Percentiles rank a stretch among this genome's conserved stretches.
Evolutionary conservation across 768 basidiomycete genomes (phyloP).

Genomic region (Lactarius evosmus): DNA sequence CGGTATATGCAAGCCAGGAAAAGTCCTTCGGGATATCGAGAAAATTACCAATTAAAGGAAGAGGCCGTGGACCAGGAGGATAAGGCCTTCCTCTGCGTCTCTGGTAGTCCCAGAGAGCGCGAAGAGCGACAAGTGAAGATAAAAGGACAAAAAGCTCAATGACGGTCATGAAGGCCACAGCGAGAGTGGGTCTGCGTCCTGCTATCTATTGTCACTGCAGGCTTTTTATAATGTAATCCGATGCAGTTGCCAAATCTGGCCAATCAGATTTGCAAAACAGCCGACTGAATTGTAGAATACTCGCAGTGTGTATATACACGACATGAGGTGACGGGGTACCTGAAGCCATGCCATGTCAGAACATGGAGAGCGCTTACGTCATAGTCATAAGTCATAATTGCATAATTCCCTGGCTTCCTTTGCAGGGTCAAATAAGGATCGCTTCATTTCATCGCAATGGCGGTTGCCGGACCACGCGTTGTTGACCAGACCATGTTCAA

Average conservation of each 20-base stretch:
- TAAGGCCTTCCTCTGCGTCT: background rate
- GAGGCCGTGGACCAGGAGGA: slow-evolving; percentile 18
- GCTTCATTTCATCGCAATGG: too few relatives aligned
- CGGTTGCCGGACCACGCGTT: too few relatives aligned
- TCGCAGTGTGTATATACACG: background rate
- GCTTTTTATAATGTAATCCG: too few relatives aligned
- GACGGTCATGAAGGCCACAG: background rate
- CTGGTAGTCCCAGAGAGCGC: background rate
- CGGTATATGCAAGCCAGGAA: slow-evolving; percentile 14
- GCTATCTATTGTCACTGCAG: background rate
- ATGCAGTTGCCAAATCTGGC: too few relatives aligned
- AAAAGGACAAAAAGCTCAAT: slow-evolving; percentile 4
- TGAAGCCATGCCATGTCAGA: background rate
- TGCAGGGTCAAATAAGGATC: too few relatives aligned
- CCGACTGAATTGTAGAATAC: too few relatives aligned
- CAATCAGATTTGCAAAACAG: too few relatives aligned
- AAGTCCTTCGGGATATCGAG: slow-evolving; percentile 16
- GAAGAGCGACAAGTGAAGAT: background rate
- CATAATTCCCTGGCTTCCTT: too few relatives aligned
- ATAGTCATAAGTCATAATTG: too few relatives aligned
- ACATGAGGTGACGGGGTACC: background rate
- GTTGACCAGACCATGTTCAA: too few relatives aligned
- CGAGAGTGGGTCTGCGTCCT: too few relatives aligned
- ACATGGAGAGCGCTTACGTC: too few relatives aligned
- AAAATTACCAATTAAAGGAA: slow-evolving; percentile 14